Evolutionary conservation across 2,329 filamentous ascomycete species (phyloP), one percentile per base, ranked within the genome.

Genomic region (Bipolaris sorokiniana): DNA sequence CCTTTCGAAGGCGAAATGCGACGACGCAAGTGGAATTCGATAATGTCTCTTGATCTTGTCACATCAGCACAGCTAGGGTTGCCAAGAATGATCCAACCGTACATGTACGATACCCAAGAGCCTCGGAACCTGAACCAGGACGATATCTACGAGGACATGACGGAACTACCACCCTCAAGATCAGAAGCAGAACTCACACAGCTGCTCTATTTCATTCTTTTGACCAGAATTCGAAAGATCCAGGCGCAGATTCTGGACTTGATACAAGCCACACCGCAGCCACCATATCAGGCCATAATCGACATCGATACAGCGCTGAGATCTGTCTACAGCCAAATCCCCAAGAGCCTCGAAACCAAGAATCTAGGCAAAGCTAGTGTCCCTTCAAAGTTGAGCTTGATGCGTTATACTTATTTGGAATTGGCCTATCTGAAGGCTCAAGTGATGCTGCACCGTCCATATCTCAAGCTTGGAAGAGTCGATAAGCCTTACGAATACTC

Each of bases 1-100:
- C 80, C 83, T 0, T 88, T 84, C 58, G 80, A 86, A 59, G 81
- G 81, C 2, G 84, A 88, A 70, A 82, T 88, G 78, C 81, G 86
- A 23, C 80, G 87, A 3, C 81, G 87, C 7, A 68, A 87, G 0
- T 89, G 86, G 83, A 82, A 84, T 69, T 83, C 88, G 63, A 56
- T 80, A 28, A 59, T 75, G 40, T 72, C 76, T 10, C 50, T 78
- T 5, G 79, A 80, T 56, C 59, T 79, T 2, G 65, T 77, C 9
- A 60, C 75, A 5, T 78, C 78, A 0, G 66, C 70, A 4, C 73
- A 78, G 48, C 59, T 77, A 16, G 78, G 78, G 2, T 46, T 80
- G 11, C 78, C 78, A 13, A 64, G 74, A 13, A 73, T 77, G 63
- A 74, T 76, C 37, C 70, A 74, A 47, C 68, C 74, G 7, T 61